Conservation (phyloP, 768 basidiomycete genomes). For the Gloeopeniophorella convolvens region DNA sequence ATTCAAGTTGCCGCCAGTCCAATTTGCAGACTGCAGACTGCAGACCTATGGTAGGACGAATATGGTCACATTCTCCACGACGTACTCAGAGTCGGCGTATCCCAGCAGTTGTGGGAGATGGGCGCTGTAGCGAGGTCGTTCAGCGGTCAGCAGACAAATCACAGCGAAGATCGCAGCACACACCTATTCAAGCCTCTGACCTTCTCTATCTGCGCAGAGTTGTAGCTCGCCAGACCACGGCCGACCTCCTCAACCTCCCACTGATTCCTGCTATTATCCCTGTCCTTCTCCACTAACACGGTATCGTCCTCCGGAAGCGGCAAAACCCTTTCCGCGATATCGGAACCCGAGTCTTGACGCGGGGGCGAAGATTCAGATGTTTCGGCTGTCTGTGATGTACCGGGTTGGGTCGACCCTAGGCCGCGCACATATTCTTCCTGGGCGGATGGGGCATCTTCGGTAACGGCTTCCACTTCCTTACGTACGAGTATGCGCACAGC, state of each 20-base stretch:
- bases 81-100: constrained; percentile 95
- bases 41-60: constrained; percentile 51
- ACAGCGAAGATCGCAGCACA: neutral
- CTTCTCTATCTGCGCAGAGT: constrained; percentile 82
- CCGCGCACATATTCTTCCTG: constrained; percentile 32
- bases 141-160: constrained; percentile 14
- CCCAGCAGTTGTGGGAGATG: constrained; percentile 75
- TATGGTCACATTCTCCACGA: constrained; percentile 92
- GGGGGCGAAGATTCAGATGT: constrained; percentile 29
- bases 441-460: constrained; percentile 14
- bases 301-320: constrained; percentile 25
- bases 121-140: constrained; percentile 44
- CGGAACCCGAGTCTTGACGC: neutral
- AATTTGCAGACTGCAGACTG: too few species aligned
- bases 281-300: constrained; percentile 21
- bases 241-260: constrained; percentile 88
- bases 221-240: constrained; percentile 92
- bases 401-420: constrained; percentile 44
- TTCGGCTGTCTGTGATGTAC: constrained; percentile 42
- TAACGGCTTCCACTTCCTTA: constrained; percentile 26
- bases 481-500: constrained; percentile 80
- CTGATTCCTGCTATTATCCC: constrained; percentile 38
- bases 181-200: constrained; percentile 92
- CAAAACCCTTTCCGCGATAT: constrained; percentile 22
- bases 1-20: too few species aligned